Evolutionary conservation across 768 basidiomycete species (phyloP), one percentile per base, ranked within the genome.

Genomic region (Phylloporus scabripes): DNA sequence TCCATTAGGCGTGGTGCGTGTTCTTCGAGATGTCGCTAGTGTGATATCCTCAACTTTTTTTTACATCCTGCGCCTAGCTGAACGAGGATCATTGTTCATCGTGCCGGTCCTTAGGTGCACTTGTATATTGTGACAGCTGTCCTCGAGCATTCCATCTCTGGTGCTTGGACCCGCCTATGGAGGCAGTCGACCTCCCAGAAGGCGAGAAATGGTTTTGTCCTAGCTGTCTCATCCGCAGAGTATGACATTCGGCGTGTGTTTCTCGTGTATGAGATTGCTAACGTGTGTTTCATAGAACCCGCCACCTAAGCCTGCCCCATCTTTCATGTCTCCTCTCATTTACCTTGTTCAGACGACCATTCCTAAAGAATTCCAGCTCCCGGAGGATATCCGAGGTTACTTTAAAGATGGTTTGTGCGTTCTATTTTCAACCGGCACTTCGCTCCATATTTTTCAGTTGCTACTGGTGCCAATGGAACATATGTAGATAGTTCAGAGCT

Each of bases 111-210:
- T 61, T 75, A 56, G 95, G 95, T 42, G 80, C 87, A 38, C 77
- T 98, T 52, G 81, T 99, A 17, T 98, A 96, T 66, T 99, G 96
- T 68, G 96, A 98, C 67, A 93, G 94, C 17, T 99, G 96, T 65
- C 91, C 95, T 31, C 74, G 87, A 55, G 92, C 93, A 7, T 99
- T 96, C 68, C 96, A 99, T 70, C 82, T 98, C 52, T 85, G 87
- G 80, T 99, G 96, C 68, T 77, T 99, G 56, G 88, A 99, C 67
- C 96, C 96, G 46, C 96, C 96, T 18, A 80, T 97, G 74, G 89
- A 93, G 53, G 74, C 82, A 42, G 77, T 86, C 53, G 92, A 96
- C 67, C 81, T 96, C 39, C 87, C 88, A 11, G 87, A 90, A 69
- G 80, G 83, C 57, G 72, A 75, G 42, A 76, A 80, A 63, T 92